Evolutionary conservation across 352 stramenopile genomes (phyloP), one percentile per base, ranked within the genome.

Genomic region (Globisporangium sylvaticum): DNA sequence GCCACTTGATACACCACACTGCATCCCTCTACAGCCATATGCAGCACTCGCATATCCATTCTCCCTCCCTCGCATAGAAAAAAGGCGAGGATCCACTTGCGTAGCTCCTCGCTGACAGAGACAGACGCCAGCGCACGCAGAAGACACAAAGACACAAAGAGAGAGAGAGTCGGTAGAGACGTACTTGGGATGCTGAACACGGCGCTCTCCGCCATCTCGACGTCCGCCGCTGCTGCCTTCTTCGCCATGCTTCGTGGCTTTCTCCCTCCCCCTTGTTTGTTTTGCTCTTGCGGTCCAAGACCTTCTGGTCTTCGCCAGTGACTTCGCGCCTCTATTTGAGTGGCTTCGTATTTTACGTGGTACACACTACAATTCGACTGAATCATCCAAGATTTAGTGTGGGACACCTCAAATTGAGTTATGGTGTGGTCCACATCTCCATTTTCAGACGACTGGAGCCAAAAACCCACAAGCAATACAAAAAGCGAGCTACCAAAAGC

Each of bases 181-280:
- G 66, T 76, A 83, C 76, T 84, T 54, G 77, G 79, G 12, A 84
- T 73, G 62, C 75, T 87, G 48, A 84, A 72, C 64, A 81, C 75
- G 42, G 60, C 53, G 46, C 50, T 71, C 10, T 76, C 56, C 22
- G 57, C 57, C 57, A 67, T 67, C 56, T 68, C 64, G 63, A 79
- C 72, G 34, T 80, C 64, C 52, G 20, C 31, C 31, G 54, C 58
- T 39, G 60, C 62, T 20, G 61, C 68, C 48, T 75, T 68, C 63
- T 68, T 79, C 29, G 62, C 55, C 74, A 81, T 79, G 24, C 7
- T 8, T 37, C 20, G 24, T 64, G 15, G 22, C 56, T 58, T 68
- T 34, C 58, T 58, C 44, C 55, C 42, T 55, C n/a, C n/a, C n/a
- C n/a, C n/a, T n/a, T n/a, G n/a, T n/a, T n/a, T n/a, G n/a, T 42